Conservation (phyloP, 1,284 basidiomycete species). For the Schizophyllum commune region DNA sequence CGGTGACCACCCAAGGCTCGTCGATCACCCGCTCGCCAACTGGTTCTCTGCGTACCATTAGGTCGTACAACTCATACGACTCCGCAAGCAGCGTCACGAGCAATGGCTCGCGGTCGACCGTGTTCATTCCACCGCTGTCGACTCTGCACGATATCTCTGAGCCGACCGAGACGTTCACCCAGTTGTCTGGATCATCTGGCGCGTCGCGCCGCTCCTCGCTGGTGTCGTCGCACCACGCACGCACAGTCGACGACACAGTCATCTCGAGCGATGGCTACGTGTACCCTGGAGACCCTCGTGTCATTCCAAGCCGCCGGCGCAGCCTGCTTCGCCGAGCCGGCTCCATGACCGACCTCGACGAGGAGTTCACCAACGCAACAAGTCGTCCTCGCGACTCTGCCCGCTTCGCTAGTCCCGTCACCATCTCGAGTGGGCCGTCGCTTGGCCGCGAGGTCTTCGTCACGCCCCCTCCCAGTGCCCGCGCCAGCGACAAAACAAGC, state of each 20-base stretch:
- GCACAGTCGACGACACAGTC: slow-evolving; percentile 62
- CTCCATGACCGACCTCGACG: slow-evolving; percentile 69
- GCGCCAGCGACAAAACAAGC: not conserved
- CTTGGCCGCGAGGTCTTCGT: slow-evolving; percentile 46
- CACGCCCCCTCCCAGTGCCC: slow-evolving; percentile 49
- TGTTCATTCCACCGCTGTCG: slow-evolving; percentile 63
- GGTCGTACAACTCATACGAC: slow-evolving; percentile 37
- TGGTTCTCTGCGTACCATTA: slow-evolving; percentile 65
- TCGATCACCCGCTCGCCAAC: slow-evolving; percentile 51
- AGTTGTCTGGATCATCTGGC: slow-evolving; percentile 14
- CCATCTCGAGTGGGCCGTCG: slow-evolving; percentile 47
- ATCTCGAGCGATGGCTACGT: slow-evolving; percentile 55
- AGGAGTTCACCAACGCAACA: slow-evolving; percentile 44
- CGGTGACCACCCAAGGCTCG: slow-evolving; percentile 27
- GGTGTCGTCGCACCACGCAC: slow-evolving; percentile 47
- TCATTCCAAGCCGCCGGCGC: slow-evolving; percentile 55
- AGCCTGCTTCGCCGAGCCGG: slow-evolving; percentile 54
- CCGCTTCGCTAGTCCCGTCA: slow-evolving; percentile 36
- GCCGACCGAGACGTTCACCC: not conserved
- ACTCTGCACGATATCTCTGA: slow-evolving; percentile 62
- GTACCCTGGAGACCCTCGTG: slow-evolving; percentile 60
- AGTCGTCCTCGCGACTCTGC: slow-evolving; percentile 21
- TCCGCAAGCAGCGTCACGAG: slow-evolving; percentile 21
- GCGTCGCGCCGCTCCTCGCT: slow-evolving; percentile 37
- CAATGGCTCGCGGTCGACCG: slow-evolving; percentile 55